Evolutionary conservation across 306 rosid species (phyloP), one percentile per base, ranked within the genome.

Genomic region (Malus asiatica): DNA sequence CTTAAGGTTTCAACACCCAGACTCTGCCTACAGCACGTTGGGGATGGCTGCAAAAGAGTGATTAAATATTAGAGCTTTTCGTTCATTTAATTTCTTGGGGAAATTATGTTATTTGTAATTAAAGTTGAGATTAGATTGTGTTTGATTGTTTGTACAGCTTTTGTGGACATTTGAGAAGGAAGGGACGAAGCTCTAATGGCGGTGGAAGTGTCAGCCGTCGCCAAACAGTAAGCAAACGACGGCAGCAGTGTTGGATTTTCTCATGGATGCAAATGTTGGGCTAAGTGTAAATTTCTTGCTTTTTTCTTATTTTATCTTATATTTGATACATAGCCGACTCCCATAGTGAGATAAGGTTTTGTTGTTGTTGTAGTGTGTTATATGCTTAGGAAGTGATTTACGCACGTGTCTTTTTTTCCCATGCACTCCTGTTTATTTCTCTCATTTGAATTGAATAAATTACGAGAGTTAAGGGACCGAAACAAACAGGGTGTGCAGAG

Each of bases 141-240:
- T 14, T 48, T 51, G 27, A 6, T 74, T n/a, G 42, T 27, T 27
- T 40, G 63, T 73, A 74, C 81, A 95, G 96, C 86, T 92, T 83
- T 90, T 92, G 0, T 95, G 97, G 99, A 89, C 96, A 7, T 95
- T 92, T 84, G 89, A 90, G 80, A 95, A 89, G 81, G 97, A 83
- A 90, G 93, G 92, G 73, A 89, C 92, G 40, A 90, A 86, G 51
- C 84, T 92, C 33, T 87, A 89, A 45, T 92, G 97, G 97, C 84
- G 99, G 80, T 92, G 96, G 99, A 90, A 90, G 78, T 90, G 95
- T 83, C 74, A 82, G 79, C 90, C 72, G 11, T 82, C 96, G n/a
- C 79, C 87, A 42, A 75, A 89, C 71, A 78, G 83, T 79, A 90
- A 87, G 85, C 80, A 90, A 74, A 89, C 83, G 30, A 92, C 95